Conservation (phyloP, 2,329 filamentous ascomycete species). For the Cercospora sp. region DNA sequence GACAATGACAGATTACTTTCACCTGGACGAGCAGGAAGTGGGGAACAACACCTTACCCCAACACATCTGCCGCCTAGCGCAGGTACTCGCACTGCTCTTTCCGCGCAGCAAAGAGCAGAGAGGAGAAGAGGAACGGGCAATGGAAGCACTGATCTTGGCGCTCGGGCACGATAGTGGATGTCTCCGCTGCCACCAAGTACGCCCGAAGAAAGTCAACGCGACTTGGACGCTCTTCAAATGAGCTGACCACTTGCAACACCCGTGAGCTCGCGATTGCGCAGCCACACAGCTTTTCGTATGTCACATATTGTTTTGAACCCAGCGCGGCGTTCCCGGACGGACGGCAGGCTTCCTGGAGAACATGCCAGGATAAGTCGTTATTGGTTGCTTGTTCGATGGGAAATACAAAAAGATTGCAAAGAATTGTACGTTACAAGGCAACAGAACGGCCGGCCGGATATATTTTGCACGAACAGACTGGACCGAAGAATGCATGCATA, state of each 20-base stretch:
- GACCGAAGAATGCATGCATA: not conserved
- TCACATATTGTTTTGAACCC: not conserved
- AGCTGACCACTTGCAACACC: not conserved
- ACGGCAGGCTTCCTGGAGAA: conserved; percentile 2
- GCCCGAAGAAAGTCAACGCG: conserved; percentile 5
- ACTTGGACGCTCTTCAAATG: conserved; percentile 1
- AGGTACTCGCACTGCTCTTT: conserved; percentile 17
- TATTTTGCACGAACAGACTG: not conserved
- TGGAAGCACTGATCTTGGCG: conserved; percentile 13
- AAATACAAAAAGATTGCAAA: not conserved
- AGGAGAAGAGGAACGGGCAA: conserved; percentile 14
- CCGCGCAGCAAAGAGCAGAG: conserved; percentile 13
- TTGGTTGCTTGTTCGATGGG: not conserved
- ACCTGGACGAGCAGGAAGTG: conserved; percentile 6
- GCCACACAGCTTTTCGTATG: not conserved
- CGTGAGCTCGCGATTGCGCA: not conserved
- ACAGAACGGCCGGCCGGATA: conserved; percentile 8
- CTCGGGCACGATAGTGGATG: conserved; percentile 12
- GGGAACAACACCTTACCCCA: conserved; percentile 21
- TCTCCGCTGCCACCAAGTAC: conserved; percentile 8
- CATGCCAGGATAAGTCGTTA: not conserved
- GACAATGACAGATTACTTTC: conserved; percentile 13
- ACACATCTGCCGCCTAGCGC: conserved; percentile 25
- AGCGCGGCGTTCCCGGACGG: not conserved
- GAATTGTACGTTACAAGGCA: conserved; percentile 2